Evolutionary conservation across 768 basidiomycete genomes (phyloP).

Genomic region (Lactarius akahatsu): DNA sequence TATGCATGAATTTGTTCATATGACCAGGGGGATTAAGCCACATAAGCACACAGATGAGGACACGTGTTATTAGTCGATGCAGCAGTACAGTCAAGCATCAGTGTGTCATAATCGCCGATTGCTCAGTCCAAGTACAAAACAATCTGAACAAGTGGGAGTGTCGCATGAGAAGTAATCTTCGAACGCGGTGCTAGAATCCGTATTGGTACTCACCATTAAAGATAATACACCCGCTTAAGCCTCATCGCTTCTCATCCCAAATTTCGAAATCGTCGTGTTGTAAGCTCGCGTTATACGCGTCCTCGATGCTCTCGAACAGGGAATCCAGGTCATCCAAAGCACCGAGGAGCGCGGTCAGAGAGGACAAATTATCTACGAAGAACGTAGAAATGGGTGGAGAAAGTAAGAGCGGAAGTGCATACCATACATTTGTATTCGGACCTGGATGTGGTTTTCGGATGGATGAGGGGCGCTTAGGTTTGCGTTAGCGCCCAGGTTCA

Average conservation of each 20-base stretch:
- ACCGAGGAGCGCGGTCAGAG: constrained; percentile 71
- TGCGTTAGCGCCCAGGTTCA: constrained; percentile 5
- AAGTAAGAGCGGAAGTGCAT: constrained; percentile 34
- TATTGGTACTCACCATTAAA: constrained; percentile 5
- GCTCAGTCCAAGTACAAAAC: background rate
- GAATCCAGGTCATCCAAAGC: constrained; percentile 78
- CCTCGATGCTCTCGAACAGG: constrained; percentile 69
- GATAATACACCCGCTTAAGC: background rate
- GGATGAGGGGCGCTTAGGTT: constrained; percentile 81
- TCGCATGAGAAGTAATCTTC: background rate
- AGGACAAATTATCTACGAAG: constrained; percentile 76
- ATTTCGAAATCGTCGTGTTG: constrained; percentile 52
- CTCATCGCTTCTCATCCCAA: constrained; percentile 68
- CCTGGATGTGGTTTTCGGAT: constrained; percentile 92
- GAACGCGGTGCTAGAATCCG: background rate
- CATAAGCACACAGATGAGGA: background rate
- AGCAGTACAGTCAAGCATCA: background rate
- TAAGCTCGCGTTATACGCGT: constrained; percentile 63
- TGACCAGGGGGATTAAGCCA: background rate
- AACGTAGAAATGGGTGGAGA: background rate
- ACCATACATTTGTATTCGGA: constrained; percentile 99
- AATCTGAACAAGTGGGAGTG: background rate
- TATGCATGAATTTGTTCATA: background rate
- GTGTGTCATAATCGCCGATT: background rate
- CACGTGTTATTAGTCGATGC: background rate